Percentiles rank a stretch among this genome's conserved stretches.
Evolutionary conservation across 2,329 filamentous ascomycete species (phyloP).

Genomic region (Cryphonectria carpinicola): DNA sequence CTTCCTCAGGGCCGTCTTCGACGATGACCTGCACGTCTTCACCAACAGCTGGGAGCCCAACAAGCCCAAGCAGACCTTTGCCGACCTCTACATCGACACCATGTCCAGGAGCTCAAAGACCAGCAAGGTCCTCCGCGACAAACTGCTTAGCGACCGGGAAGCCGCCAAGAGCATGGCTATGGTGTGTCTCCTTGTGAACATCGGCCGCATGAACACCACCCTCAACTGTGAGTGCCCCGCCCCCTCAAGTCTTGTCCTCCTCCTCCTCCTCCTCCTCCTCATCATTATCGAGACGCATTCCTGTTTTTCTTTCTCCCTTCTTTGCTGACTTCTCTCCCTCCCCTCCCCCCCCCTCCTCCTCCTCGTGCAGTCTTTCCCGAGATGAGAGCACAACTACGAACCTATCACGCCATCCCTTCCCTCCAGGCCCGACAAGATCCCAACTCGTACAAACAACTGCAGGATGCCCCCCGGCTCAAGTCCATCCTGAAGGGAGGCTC

Average conservation of each 20-base stretch:
- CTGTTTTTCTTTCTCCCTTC: not conserved
- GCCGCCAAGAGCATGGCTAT: slow-evolving; percentile 98
- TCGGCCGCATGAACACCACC: slow-evolving; percentile 98
- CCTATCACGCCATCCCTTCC: slow-evolving; percentile 96
- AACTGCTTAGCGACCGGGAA: slow-evolving; percentile 87
- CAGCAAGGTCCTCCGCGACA: slow-evolving; percentile 97
- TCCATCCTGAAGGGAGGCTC: slow-evolving; percentile 97
- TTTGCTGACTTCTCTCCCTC: slow-evolving; percentile 29
- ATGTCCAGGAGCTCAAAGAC: slow-evolving; percentile 99
- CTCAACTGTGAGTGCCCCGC: slow-evolving; percentile 77
- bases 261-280: not conserved
- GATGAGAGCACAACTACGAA: slow-evolving; percentile 96
- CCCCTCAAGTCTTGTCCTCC: slow-evolving; percentile 13
- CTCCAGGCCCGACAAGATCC: slow-evolving; percentile 93
- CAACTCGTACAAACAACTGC: slow-evolving; percentile 95
- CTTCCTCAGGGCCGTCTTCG: slow-evolving; percentile 79
- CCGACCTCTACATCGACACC: slow-evolving; percentile 96
- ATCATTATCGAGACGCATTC: not conserved
- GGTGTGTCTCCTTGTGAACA: slow-evolving; percentile 96
- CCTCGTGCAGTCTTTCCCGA: slow-evolving; percentile 85
- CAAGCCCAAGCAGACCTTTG: slow-evolving; percentile 74
- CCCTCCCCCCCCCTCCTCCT: slow-evolving; percentile 13
- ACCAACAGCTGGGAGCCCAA: slow-evolving; percentile 83
- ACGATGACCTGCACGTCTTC: slow-evolving; percentile 76
- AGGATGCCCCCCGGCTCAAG: slow-evolving; percentile 93